These are phyloP conservation scores for Ailanthus altissimus DNA, from an alignment of 345 rosid species.

Conservation along the genomic window DNA sequence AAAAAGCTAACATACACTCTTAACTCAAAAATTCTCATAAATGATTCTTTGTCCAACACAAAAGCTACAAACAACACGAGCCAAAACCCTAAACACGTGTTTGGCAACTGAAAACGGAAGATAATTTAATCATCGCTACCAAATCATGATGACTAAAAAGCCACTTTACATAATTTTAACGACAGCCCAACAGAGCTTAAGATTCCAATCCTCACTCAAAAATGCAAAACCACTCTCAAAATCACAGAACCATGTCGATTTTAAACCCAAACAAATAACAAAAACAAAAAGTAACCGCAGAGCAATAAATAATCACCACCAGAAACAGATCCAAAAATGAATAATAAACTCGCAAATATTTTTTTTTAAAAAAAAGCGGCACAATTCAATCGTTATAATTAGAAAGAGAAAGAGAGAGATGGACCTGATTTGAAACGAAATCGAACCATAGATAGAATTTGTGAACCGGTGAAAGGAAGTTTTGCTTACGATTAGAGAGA, in stretches of 20 bases:
- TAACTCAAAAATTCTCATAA: neutral
- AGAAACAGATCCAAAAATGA: neutral
- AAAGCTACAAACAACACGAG: neutral
- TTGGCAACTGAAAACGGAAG: neutral
- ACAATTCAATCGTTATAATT: neutral
- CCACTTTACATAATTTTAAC: neutral
- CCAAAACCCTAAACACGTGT: neutral
- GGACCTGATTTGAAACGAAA: conserved; percentile 14
- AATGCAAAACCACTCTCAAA: neutral
- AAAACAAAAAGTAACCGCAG: neutral
- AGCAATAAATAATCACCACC: neutral
- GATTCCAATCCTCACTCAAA: neutral
- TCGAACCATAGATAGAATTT: neutral
- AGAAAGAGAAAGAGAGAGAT: neutral
- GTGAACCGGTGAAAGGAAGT: neutral
- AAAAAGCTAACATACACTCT: conserved; percentile 2
- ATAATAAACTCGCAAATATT: neutral
- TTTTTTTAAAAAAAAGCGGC: neutral
- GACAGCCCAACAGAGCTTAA: neutral
- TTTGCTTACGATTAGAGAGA: neutral
- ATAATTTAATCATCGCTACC: neutral
- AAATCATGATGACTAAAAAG: neutral
- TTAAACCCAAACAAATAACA: too few species aligned
- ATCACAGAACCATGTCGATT: neutral
- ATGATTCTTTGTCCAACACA: neutral